Base-by-base conservation (phyloP, 2,329 filamentous ascomycete genomes). In the Cryphonectria radicalis region DNA sequence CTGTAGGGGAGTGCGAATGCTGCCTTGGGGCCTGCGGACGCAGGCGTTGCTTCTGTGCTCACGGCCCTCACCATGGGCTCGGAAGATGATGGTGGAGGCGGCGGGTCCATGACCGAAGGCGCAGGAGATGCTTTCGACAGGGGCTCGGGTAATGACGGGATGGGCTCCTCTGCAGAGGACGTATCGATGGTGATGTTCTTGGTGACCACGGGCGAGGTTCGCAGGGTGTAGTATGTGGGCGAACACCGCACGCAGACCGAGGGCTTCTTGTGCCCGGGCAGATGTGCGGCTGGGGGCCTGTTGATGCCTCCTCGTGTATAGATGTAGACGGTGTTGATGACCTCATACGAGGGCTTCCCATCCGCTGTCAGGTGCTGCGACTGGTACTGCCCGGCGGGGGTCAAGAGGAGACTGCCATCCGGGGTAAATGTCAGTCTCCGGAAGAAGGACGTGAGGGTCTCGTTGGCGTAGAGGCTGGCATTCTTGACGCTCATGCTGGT, bases 281-380 rank as follows among this genome's bases (percentile, higher is more conserved):
- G 87, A 81, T 98, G 96, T 8, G 95, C 94, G 70, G 98, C 92
- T 2, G 96, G 96, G 1, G 96, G 94, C 80, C 97, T 98, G 83
- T 98, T 98, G 78, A 99, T 94, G 35, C 96, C 96, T 42, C 95
- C 96, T 76, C 96, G 88, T 0, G 95, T 98, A 81, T 99, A 99
- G 68, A 99, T 96, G 81, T 99, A 99, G 32, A 99, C 97, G 0
- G 96, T 99, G 79, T 99, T 99, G 76, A 93, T 94, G 67, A 98
- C 88, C 75, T 99, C 95, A 76, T 96, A 95, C 0, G 88, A 88
- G 0, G 90, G 87, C 80, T 95, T 97, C 1, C 94, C 92, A 65
- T 88, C 88, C 32, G 91, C 84, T 1, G 79, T 75, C 64, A 90
- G 89, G 75, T 93, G 89, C 66, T 94, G 89, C 2, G 92, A 92